Evolutionary conservation across 2,329 filamentous ascomycete species (phyloP), one percentile per base, ranked within the genome.

Genomic region (Graphilbum ipis-grandicollis): DNA sequence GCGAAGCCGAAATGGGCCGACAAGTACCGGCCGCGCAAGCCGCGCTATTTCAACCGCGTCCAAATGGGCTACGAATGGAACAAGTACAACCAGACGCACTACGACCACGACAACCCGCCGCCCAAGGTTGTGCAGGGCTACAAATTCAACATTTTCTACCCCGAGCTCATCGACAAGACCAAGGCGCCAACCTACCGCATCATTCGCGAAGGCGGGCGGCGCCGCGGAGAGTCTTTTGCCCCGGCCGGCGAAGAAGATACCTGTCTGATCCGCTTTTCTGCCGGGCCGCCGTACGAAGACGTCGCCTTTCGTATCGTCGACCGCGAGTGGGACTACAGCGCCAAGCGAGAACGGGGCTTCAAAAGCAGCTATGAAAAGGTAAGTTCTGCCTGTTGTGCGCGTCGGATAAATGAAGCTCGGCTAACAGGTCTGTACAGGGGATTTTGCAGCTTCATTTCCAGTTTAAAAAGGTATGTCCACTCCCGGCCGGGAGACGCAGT

Each of bases 51-150:
- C 68, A 96, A 96, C 53, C 79, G 90, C 30, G 86, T 96, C 33
- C 86, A 93, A 56, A 94, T 94, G 82, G 90, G 90, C 37, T 98
- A 96, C 56, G 90, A 98, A 56, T 98, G 90, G 90, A 98, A 98
- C 65, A 98, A 98, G 58, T 98, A 98, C 68, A 98, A 98, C 52
- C 90, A 98, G 59, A 98, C 90, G 12, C 90, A 98, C 58, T 98
- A 98, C 60, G 90, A 96, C 55, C 84, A 94, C 55, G 88, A 96
- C 53, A 94, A 96, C 50, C 90, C 90, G 2, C 90, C 90, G 2
- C 90, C 90, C 19, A 94, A 93, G 59, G 88, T 98, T 7, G 90
- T 98, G 10, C 90, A 98, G 55, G 90, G 90, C 39, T 98, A 98
- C 66, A 94, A 93, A 56, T 98, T 98, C 68, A 96, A 98, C 60